phyloP scores from a whole-genome alignment of 108 stramenopile species.

The Aurantiochytrium sp. region DNA sequence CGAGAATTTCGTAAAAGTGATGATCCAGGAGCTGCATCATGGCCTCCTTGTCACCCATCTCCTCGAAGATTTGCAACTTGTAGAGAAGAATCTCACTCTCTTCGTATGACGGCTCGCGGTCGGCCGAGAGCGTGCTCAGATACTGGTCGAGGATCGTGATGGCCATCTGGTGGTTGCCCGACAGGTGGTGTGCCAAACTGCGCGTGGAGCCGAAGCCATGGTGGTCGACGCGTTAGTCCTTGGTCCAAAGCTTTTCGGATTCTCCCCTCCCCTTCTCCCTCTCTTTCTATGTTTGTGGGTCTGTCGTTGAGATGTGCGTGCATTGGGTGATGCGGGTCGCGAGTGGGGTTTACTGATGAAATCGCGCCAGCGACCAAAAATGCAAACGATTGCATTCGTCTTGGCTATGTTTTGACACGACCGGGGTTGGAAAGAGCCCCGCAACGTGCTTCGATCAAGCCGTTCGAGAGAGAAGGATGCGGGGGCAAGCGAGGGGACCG shows the following conservation, averaged over 20 bases:
- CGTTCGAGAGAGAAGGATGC: no score
- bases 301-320: neutral
- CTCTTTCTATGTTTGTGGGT: no score
- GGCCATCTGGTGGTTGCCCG: slow-evolving; percentile 71
- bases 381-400: neutral
- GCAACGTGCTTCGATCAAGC: slow-evolving; percentile 23
- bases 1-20: slow-evolving; percentile 63
- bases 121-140: slow-evolving; percentile 57
- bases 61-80: slow-evolving; percentile 72
- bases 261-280: no score
- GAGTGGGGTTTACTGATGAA: neutral
- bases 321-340: slow-evolving; percentile 25
- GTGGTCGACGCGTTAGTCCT: no score
- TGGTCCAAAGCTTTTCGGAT: no score
- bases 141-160: slow-evolving; percentile 80
- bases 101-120: slow-evolving; percentile 71
- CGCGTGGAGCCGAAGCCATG: no score
- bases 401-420: slow-evolving; percentile 25
- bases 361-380: slow-evolving; percentile 6
- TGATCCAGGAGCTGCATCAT: slow-evolving; percentile 74
- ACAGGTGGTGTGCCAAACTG: slow-evolving; percentile 80
- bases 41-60: slow-evolving; percentile 68
- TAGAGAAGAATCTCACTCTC: slow-evolving; percentile 86
- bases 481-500: no score
- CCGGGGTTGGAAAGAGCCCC: neutral